Percentiles rank a stretch among this genome's conserved stretches.
Conservation (phyloP, 2,329 filamentous ascomycete species). For the Trichoderma harzianum region DNA sequence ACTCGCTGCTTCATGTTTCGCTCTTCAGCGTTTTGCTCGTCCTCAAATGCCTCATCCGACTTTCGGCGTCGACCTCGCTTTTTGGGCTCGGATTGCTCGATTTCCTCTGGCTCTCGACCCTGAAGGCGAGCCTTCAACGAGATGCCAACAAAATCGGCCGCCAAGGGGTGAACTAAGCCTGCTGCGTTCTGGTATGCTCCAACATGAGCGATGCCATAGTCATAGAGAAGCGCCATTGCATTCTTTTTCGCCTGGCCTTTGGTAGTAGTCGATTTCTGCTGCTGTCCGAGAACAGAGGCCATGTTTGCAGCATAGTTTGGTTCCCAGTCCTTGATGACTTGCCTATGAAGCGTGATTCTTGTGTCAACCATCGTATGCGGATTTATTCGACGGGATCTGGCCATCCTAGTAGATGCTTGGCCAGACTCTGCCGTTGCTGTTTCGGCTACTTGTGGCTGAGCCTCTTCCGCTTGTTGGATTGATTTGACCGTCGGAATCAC, state of each 20-base stretch:
- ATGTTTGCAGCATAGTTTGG: slow-evolving; percentile 54
- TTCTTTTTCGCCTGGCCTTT: slow-evolving; percentile 39
- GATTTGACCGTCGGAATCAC: slow-evolving; percentile 25
- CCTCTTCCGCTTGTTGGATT: background rate
- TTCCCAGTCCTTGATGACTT: slow-evolving; percentile 41
- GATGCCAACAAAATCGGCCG: slow-evolving; percentile 43
- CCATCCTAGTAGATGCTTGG: slow-evolving; percentile 22
- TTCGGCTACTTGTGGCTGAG: slow-evolving; percentile 8
- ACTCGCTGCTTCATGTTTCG: slow-evolving; percentile 40
- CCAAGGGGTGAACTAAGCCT: slow-evolving; percentile 42
- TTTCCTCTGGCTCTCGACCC: slow-evolving; percentile 24
- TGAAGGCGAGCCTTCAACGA: slow-evolving; percentile 35
- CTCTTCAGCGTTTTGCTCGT: slow-evolving; percentile 29
- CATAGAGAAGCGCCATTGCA: slow-evolving; percentile 31
- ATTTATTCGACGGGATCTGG: slow-evolving; percentile 28
- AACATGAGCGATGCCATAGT: slow-evolving; percentile 36
- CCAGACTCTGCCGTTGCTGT: slow-evolving; percentile 25
- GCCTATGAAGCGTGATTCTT: slow-evolving; percentile 34
- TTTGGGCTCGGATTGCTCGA: slow-evolving; percentile 19
- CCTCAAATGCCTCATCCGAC: slow-evolving; percentile 43
- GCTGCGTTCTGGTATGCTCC: slow-evolving; percentile 25
- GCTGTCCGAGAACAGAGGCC: slow-evolving; percentile 33
- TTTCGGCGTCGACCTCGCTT: slow-evolving; percentile 39
- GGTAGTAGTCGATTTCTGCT: slow-evolving; percentile 24
- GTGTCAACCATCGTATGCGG: slow-evolving; percentile 31